Conservation (phyloP, 768 basidiomycete species). For the Pleurotus pulmonarius region DNA sequence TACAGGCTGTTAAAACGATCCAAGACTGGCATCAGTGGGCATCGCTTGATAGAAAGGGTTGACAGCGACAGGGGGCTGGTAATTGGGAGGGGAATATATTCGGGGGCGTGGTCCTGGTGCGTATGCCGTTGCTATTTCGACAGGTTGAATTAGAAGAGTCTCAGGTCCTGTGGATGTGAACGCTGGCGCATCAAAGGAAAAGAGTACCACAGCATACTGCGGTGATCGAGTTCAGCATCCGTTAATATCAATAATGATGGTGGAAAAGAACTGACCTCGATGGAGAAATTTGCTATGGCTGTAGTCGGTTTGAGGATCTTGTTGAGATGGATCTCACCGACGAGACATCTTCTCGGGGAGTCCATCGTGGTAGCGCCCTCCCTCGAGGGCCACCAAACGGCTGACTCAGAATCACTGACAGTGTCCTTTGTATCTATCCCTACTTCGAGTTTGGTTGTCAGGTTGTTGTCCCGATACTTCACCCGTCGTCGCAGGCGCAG, state of each 20-base stretch:
- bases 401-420: constrained; percentile 23
- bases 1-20: neutral
- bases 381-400: constrained; percentile 29
- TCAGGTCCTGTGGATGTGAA: constrained; percentile 22
- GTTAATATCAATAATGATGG: neutral
- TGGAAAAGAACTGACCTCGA: constrained; percentile 25
- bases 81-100: constrained; percentile 25
- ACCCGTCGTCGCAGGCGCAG: constrained; percentile 27
- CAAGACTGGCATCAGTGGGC: neutral
- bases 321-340: constrained; percentile 34
- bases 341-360: constrained; percentile 18
- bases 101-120: constrained; percentile 24
- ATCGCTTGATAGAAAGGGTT: neutral
- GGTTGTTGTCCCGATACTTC: constrained; percentile 13
- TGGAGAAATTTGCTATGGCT: constrained; percentile 32
- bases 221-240: constrained; percentile 1
- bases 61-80: constrained; percentile 9
- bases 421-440: constrained; percentile 19
- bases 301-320: constrained; percentile 32
- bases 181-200: constrained; percentile 29
- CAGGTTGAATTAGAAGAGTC: constrained; percentile 22
- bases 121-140: constrained; percentile 30
- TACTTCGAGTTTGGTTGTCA: constrained; percentile 6
- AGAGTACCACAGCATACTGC: constrained; percentile 35
- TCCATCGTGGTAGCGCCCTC: constrained; percentile 8